Base-by-base conservation (phyloP, 2,329 filamentous ascomycete species). In the Neonectria hederae region DNA sequence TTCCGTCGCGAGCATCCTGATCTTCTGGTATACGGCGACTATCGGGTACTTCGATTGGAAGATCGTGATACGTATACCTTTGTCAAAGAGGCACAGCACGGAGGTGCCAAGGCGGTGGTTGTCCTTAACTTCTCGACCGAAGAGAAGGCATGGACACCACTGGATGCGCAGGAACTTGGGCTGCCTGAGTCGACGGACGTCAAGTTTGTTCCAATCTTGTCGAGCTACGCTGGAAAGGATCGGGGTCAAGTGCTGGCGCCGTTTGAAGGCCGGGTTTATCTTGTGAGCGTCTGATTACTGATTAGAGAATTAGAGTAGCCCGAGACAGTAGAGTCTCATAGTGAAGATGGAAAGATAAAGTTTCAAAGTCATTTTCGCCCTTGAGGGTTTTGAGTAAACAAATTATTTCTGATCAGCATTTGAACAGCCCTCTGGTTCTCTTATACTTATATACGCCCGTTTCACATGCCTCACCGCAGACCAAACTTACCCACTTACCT, bases 1-100 rank as follows among this genome's bases (percentile, higher is more conserved):
- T 77, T 78, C 57, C 67, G 78, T 42, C 71, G 68, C 8, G 71
- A 79, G 55, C 72, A 79, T 40, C 69, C 71, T 1, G 76, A 78
- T 38, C 42, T 79, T 1, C 57, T 75, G 11, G 77, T 79, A 0
- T 79, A 80, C 45, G 77, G 78, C 17, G 76, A 79, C 45, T 79
- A 78, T 46, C 67, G 64, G 22, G 66, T 65, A 0, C 9, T 80
- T 3, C 57, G 70, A 2, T 49, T 66, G 0, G 71, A 74, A 0
- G 72, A 79, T 17, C 35, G 61, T 17, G 59, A 75, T 9, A 46
- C 70, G 1, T 78, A 74, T 28, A 56, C 70, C 2, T 78, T 78
- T 59, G 45, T 77, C 0, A 79, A 80, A 59, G 73, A 77, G 64
- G 63, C 70, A 1, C 68, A 69, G 19, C 46, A 62, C 0, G 69